Conservation (phyloP, 768 basidiomycete genomes). For the Termitomyces sp. region DNA sequence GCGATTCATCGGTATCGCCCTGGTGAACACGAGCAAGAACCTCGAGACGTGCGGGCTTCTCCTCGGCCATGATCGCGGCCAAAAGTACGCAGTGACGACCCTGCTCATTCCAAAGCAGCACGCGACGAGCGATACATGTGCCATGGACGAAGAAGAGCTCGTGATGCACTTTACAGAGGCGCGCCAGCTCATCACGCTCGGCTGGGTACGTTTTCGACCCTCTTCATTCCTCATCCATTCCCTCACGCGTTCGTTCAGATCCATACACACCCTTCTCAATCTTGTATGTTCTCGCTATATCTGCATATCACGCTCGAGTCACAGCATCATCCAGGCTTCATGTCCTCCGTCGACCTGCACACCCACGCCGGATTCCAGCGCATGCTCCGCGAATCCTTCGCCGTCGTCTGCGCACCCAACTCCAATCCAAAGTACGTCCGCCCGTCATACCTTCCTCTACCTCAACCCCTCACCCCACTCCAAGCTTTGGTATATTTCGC, state of each 20-base stretch:
- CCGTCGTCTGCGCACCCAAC: slow-evolving; percentile 85
- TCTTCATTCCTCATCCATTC: too few relatives aligned
- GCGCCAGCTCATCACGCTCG: slow-evolving; percentile 76
- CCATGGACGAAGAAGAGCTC: slow-evolving; percentile 86
- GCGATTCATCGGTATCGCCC: slow-evolving; percentile 73
- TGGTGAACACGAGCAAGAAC: slow-evolving; percentile 71
- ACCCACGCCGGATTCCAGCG: slow-evolving; percentile 87
- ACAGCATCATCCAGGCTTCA: slow-evolving; percentile 79
- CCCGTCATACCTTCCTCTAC: too few relatives aligned
- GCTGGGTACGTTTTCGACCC: too few relatives aligned
- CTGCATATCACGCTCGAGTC: too few relatives aligned
- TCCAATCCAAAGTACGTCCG: slow-evolving; percentile 62
- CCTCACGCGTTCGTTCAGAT: too few relatives aligned
- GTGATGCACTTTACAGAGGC: slow-evolving; percentile 83
- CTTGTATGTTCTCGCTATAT: slow-evolving; percentile 61
- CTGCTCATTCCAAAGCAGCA: slow-evolving; percentile 86
- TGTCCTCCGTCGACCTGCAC: slow-evolving; percentile 92
- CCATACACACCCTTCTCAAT: slow-evolving; percentile 88
- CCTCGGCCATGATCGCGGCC: slow-evolving; percentile 72
- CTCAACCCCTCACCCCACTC: too few relatives aligned
- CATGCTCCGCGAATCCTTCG: slow-evolving; percentile 90
- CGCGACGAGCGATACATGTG: slow-evolving; percentile 87
- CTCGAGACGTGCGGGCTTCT: slow-evolving; percentile 86
- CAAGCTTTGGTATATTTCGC: slow-evolving; percentile 86
- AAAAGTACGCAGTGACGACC: slow-evolving; percentile 38